These are phyloP conservation scores for Patellifolia procumbens DNA, from an alignment of 179 eudicot species.

Conservation along the genomic window DNA sequence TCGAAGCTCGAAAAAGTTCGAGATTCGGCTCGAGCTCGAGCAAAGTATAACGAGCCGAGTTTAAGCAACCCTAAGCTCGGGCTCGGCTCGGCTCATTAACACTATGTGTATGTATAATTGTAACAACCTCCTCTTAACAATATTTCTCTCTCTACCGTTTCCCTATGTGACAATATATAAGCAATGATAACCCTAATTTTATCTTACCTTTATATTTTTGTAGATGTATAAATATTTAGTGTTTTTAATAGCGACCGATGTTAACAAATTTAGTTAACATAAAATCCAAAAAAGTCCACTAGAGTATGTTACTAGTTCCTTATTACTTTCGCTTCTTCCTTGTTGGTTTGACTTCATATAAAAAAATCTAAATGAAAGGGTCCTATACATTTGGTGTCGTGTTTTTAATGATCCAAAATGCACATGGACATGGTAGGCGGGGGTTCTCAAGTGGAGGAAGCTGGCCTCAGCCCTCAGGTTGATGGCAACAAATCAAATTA, in stretches of 20 bases:
- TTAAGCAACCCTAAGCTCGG: too few species aligned
- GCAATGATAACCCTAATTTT: too few species aligned
- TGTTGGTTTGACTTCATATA: background rate
- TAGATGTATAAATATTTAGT: too few species aligned
- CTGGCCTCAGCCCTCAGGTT: conserved; percentile 13
- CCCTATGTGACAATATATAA: too few species aligned
- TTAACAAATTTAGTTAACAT: background rate
- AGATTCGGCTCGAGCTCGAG: too few species aligned
- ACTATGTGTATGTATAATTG: too few species aligned
- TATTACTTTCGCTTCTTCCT: background rate
- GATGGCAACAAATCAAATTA: conserved; percentile 9
- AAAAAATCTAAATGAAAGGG: background rate
- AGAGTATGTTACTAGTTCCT: background rate
- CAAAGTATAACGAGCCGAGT: too few species aligned
- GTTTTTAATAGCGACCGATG: background rate
- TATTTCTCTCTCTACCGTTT: too few species aligned
- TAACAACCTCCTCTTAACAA: too few species aligned
- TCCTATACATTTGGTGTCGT: background rate
- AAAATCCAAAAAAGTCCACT: background rate
- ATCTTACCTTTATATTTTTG: too few species aligned
- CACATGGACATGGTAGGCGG: background rate
- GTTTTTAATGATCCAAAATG: conserved; percentile 18
- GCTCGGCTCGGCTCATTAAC: too few species aligned
- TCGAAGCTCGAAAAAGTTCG: too few species aligned
- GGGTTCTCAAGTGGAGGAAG: conserved; percentile 19